Evolutionary conservation across 306 rosid genomes (phyloP).

Genomic region (Castanea sativa): DNA sequence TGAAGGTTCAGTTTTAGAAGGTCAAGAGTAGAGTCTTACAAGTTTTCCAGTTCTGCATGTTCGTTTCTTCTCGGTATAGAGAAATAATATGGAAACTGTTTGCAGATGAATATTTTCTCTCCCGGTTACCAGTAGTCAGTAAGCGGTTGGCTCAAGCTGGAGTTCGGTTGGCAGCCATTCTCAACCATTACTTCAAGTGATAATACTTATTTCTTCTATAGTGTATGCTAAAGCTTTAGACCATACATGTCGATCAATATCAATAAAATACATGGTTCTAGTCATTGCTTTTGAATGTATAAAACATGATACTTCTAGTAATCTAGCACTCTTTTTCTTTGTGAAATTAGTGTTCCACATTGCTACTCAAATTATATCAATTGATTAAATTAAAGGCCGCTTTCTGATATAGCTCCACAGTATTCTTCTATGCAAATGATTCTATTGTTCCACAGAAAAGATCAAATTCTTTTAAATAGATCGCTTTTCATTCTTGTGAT

Average conservation of each 20-base stretch:
- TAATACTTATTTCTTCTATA: not conserved
- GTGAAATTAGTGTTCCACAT: not conserved
- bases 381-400: not conserved
- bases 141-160: slow-evolving; percentile 79
- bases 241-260: not conserved
- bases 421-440: not conserved
- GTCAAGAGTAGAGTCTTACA: slow-evolving; percentile 23
- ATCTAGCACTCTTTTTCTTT: not conserved
- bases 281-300: not conserved
- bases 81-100: not conserved
- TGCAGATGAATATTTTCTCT: slow-evolving; percentile 74
- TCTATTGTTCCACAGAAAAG: not conserved
- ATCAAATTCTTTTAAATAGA: not conserved
- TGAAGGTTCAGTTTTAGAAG: slow-evolving; percentile 58
- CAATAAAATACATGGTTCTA: not conserved
- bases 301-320: not conserved
- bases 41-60: not conserved
- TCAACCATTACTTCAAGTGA: slow-evolving; percentile 55
- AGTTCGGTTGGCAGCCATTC: slow-evolving; percentile 80
- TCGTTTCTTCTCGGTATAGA: not conserved
- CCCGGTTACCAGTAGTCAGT: slow-evolving; percentile 62
- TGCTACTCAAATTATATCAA: not conserved
- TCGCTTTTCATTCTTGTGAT: not conserved
- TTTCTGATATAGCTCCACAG: not conserved
- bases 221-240: not conserved